These are phyloP conservation scores for Areca catechu DNA, from an alignment of 176 grass and related monocot species.

Conservation along the genomic window DNA sequence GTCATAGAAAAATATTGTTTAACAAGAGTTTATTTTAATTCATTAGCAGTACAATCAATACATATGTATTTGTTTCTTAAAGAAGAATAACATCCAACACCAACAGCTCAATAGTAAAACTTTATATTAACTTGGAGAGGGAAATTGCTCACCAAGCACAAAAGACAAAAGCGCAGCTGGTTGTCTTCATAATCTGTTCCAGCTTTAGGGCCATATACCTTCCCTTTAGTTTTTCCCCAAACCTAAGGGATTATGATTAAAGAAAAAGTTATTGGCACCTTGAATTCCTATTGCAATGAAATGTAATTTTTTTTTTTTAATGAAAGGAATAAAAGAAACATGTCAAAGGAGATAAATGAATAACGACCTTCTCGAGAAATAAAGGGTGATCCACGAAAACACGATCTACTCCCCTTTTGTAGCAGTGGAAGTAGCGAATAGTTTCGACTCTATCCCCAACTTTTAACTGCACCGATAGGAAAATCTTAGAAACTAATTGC, in stretches of 20 bases:
- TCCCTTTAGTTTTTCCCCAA: conserved; percentile 80
- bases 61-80: too few relatives aligned
- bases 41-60: too few relatives aligned
- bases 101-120: too few relatives aligned
- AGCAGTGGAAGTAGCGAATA: conserved; percentile 57
- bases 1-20: too few relatives aligned
- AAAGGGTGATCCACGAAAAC: conserved; percentile 66
- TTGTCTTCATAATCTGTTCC: conserved; percentile 73
- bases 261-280: too few relatives aligned
- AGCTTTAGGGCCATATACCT: conserved; percentile 78
- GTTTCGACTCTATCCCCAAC: conserved; percentile 42
- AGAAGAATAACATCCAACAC: too few relatives aligned
- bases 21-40: too few relatives aligned
- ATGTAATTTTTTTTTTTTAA: too few relatives aligned
- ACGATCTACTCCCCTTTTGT: conserved; percentile 63
- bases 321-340: too few relatives aligned
- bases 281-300: too few relatives aligned
- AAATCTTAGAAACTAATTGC: conserved; percentile 1
- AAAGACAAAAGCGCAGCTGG: conserved; percentile 76
- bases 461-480: conserved; percentile 28
- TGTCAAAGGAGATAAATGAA: too few relatives aligned
- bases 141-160: conserved; percentile 59
- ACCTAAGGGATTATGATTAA: conserved; percentile 29
- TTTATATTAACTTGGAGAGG: not conserved
- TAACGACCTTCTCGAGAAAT: conserved; percentile 52